Percentiles rank a stretch among this genome's conserved stretches.
These are phyloP conservation scores for Lolium perenne DNA, from an alignment of 176 grass and related monocot genomes.

Conservation along the genomic window DNA sequence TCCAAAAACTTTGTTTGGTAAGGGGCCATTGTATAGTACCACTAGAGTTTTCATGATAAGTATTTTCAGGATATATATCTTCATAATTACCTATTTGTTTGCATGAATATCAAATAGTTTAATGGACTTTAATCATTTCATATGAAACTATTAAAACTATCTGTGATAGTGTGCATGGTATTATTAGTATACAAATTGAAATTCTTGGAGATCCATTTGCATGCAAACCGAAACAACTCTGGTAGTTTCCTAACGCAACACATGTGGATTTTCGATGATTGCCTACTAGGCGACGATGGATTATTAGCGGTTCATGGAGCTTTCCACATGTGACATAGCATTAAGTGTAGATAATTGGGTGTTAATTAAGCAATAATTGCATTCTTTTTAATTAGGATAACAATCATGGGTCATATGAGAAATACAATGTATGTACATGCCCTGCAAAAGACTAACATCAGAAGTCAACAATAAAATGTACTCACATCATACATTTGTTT, in stretches of 20 bases:
- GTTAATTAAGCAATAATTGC: not conserved
- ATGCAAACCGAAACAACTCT: not conserved
- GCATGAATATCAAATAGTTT: not conserved
- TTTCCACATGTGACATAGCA: not conserved
- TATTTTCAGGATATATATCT: not conserved
- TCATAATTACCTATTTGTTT: not conserved
- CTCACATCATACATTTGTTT: not conserved
- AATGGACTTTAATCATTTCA: not conserved
- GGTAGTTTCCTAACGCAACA: not conserved
- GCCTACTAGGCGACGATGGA: not conserved
- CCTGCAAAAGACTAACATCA: not conserved
- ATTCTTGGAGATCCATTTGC: not conserved
- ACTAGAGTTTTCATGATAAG: not conserved
- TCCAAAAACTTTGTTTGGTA: not conserved
- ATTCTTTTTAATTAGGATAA: not conserved
- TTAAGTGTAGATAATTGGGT: not conserved
- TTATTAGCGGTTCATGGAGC: not conserved
- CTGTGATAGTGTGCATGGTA: not conserved
- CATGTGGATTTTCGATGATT: not conserved
- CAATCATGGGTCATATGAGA: not conserved
- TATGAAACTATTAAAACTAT: not conserved
- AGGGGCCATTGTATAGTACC: not conserved
- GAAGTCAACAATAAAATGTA: not conserved
- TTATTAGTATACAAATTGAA: not conserved
- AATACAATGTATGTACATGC: not conserved